Evolutionary conservation across 768 basidiomycete genomes (phyloP).

Genomic region (Termitomyces sp.): DNA sequence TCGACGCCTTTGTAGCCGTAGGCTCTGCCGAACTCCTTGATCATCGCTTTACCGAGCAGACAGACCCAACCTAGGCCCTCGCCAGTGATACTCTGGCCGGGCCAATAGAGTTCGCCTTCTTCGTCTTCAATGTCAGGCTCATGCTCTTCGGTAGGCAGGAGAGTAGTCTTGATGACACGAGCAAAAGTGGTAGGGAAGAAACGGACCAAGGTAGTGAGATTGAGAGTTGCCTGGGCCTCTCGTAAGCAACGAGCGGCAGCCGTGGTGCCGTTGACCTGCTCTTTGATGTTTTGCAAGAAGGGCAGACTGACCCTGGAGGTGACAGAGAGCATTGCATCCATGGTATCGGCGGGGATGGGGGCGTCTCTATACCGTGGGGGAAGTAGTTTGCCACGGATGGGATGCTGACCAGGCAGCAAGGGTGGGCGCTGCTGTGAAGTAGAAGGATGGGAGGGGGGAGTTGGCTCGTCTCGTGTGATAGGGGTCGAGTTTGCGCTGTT

Average conservation of each 20-base stretch:
- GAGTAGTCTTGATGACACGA: conserved; percentile 61
- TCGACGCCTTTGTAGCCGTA: conserved; percentile 69
- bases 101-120: conserved; percentile 85
- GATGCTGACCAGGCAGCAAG: conserved; percentile 23
- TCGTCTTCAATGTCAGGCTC: conserved; percentile 83
- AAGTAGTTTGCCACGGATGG: conserved; percentile 31
- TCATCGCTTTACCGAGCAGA: conserved; percentile 81
- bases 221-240: conserved; percentile 48
- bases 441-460: conserved; percentile 36
- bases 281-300: conserved; percentile 36
- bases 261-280: conserved; percentile 29
- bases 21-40: conserved; percentile 72
- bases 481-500: conserved; percentile 78
- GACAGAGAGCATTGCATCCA: conserved; percentile 36
- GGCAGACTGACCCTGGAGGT: conserved; percentile 39
- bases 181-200: conserved; percentile 75
- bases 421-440: conserved; percentile 26
- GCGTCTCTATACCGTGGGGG: conserved; percentile 30
- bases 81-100: conserved; percentile 63
- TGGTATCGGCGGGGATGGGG: conserved; percentile 36
- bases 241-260: conserved; percentile 44
- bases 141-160: conserved; percentile 61
- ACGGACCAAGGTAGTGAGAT: conserved; percentile 59
- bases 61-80: conserved; percentile 87
- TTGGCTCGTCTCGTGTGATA: conserved; percentile 50